Base-by-base conservation (phyloP, 805 yeast genomes). In the Candida tibetensis region DNA sequence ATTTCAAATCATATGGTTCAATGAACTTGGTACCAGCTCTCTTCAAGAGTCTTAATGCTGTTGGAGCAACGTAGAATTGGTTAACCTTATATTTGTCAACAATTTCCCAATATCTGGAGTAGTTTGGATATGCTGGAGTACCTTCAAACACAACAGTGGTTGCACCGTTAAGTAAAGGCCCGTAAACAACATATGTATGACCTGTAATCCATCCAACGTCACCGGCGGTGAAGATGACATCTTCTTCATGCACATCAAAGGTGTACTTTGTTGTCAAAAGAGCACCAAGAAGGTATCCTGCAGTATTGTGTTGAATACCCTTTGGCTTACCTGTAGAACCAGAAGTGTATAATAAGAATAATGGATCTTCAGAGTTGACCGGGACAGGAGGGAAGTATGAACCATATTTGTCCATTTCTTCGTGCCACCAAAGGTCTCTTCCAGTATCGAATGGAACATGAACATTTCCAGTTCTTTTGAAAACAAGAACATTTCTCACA, bases 141-240 rank as follows among this genome's bases (percentile, higher is more conserved):
- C 96, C 93, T 72, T 93, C 98, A 60, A 93, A 93, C 40, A 91
- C 86, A 37, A 93, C 85, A 7, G 96, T 81, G 33, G 98, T 82
- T 37, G 90, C 86, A 65, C 98, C 99, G 42, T 54, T 64, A 32
- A 81, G 68, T 51, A 93, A 77, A 29, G 99, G 99, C 43, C 98
- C 98, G 58, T 93, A 93, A 32, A 91, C 77, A 30, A 88, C 95
- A 60, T 91, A 93, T 7, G 97, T 85, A 66, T 93, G 99, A 51
- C 98, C 98, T 13, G 99, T 93, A 61, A 93, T 93, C 98, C 99
- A 93, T 60, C 99, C 98, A 40, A 93, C 88, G 62, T 93, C 98
- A 58, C 98, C 98, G 28, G 98, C 98, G 29, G 98, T 91, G 72
- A 93, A 91, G 45, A 91, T 66, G 30, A 85, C 74, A 64, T 93